A percentile compares a stretch with the other conserved stretches of the same genome.
phyloP scores from a whole-genome alignment of 164 flowering plant genomes.

The Hamamelis virginiana region DNA sequence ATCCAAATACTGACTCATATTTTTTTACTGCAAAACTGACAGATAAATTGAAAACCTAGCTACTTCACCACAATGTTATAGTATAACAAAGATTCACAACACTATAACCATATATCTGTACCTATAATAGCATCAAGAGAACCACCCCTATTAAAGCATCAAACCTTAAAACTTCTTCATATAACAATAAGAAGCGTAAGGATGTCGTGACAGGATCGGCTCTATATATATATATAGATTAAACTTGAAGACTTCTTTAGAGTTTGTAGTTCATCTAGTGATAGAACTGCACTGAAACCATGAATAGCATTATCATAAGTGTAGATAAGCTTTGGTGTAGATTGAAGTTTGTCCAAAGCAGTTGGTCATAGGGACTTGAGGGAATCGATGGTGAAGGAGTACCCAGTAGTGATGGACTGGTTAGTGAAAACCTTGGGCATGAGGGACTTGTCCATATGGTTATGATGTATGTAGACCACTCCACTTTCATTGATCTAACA shows the following conservation, averaged over 20 bases:
- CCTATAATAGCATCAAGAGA: no score
- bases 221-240: no score
- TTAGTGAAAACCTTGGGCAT: slow-evolving; percentile 45
- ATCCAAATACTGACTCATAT: no score
- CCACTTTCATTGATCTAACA: neutral
- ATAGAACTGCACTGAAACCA: slow-evolving; percentile 49
- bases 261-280: slow-evolving; percentile 24
- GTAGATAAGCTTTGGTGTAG: slow-evolving; percentile 29
- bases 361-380: slow-evolving; percentile 7
- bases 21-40: no score
- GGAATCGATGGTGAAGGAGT: slow-evolving; percentile 36
- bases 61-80: no score
- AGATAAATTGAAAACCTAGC: no score
- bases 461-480: slow-evolving; percentile 40
- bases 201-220: no score
- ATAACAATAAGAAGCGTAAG: no score
- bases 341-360: neutral
- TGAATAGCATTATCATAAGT: slow-evolving; percentile 39
- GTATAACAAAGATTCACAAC: no score
- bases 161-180: no score
- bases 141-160: no score
- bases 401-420: slow-evolving; percentile 47
- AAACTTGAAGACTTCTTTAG: slow-evolving; percentile 26
- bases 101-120: no score
- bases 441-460: slow-evolving; percentile 57